A percentile compares a stretch with the other conserved stretches of the same genome.
phyloP scores from a whole-genome alignment of 805 yeast species.

The Nakazawaea ernobii region DNA sequence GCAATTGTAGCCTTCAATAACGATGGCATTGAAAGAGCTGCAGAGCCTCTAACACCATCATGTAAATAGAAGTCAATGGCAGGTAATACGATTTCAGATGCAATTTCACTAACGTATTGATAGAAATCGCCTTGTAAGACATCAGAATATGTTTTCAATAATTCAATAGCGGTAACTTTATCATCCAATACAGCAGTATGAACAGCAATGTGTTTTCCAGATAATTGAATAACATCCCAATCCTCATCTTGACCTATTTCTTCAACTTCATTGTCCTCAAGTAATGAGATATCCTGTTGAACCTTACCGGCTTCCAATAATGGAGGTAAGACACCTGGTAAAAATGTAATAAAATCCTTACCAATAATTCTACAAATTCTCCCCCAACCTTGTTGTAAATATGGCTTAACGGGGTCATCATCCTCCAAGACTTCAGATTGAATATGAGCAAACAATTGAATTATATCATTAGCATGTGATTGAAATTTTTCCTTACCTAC shows the following conservation, averaged over 20 bases:
- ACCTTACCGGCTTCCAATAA: slow-evolving; percentile 80
- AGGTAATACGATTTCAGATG: slow-evolving; percentile 76
- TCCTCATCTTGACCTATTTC: slow-evolving; percentile 80
- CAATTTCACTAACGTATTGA: slow-evolving; percentile 75
- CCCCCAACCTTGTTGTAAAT: slow-evolving; percentile 94
- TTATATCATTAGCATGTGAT: slow-evolving; percentile 67
- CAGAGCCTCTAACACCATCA: slow-evolving; percentile 91
- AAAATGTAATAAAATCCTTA: slow-evolving; percentile 74
- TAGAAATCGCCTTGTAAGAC: slow-evolving; percentile 77
- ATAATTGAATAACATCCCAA: slow-evolving; percentile 89
- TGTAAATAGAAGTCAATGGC: slow-evolving; percentile 87
- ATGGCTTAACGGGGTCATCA: slow-evolving; percentile 88
- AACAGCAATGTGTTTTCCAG: slow-evolving; percentile 91
- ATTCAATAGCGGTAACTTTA: slow-evolving; percentile 87
- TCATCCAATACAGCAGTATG: slow-evolving; percentile 94
- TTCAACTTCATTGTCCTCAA: slow-evolving; percentile 85
- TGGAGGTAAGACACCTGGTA: slow-evolving; percentile 87
- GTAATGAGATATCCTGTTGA: slow-evolving; percentile 79
- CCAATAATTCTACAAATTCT: slow-evolving; percentile 86
- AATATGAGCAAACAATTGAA: slow-evolving; percentile 63
- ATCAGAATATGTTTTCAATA: slow-evolving; percentile 77
- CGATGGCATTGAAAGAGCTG: slow-evolving; percentile 79
- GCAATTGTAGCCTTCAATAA: slow-evolving; percentile 58
- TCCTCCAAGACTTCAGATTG: slow-evolving; percentile 55
- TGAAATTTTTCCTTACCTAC: slow-evolving; percentile 89